Evolutionary conservation across 345 rosid species (phyloP).

Genomic region (Zanthoxylum bungeanum): DNA sequence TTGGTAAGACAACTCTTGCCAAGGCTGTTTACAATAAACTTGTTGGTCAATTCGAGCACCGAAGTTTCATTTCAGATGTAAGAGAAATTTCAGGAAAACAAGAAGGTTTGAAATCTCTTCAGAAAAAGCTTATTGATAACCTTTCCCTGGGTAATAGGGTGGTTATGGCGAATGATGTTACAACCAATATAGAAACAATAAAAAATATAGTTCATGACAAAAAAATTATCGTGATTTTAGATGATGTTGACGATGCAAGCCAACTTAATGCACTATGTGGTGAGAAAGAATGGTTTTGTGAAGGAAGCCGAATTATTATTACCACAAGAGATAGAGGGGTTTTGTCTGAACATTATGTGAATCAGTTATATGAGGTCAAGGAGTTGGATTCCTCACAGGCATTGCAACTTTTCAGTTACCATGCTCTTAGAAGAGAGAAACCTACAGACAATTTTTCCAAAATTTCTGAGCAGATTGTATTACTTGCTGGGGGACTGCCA

Average conservation of each 20-base stretch:
- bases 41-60: constrained; percentile 14
- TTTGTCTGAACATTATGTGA: constrained; percentile 27
- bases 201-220: constrained; percentile 19
- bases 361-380: constrained; percentile 41
- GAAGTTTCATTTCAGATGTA: constrained; percentile 31
- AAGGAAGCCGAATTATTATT: constrained; percentile 52
- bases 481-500: constrained; percentile 47
- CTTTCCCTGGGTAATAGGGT: constrained; percentile 8
- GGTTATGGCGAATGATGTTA: constrained; percentile 9
- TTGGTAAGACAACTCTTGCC: constrained; percentile 47
- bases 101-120: constrained; percentile 38
- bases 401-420: constrained; percentile 50
- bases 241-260: constrained; percentile 45
- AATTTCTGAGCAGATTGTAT: constrained; percentile 41
- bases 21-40: constrained; percentile 37
- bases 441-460: constrained; percentile 32
- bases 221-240: constrained; percentile 46
- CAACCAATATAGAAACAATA: constrained; percentile 22
- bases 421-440: constrained; percentile 51
- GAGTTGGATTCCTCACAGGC: constrained; percentile 36
- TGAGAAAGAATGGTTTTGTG: constrained; percentile 36
- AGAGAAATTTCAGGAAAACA: constrained; percentile 25
- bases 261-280: constrained; percentile 50
- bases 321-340: constrained; percentile 52
- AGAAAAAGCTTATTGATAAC: constrained; percentile 28